phyloP scores from a whole-genome alignment of 306 rosid genomes.

The Malus asiatica region DNA sequence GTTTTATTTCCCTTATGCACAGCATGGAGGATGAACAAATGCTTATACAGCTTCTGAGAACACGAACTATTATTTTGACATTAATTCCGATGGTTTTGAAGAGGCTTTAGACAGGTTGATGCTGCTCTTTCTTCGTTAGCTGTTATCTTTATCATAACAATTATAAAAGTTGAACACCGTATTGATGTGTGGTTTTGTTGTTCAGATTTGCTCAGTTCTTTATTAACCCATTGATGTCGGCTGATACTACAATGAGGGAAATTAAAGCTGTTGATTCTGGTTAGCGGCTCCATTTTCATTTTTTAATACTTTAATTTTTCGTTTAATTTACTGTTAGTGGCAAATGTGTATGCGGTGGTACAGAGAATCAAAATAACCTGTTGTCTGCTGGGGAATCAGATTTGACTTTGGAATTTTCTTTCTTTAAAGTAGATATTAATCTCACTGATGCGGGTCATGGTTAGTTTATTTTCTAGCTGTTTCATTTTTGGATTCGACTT shows the following conservation, averaged over 20 bases:
- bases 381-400: constrained; percentile 73
- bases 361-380: constrained; percentile 90
- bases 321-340: neutral
- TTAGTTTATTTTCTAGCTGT: constrained; percentile 21
- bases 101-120: constrained; percentile 91
- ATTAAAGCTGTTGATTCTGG: constrained; percentile 99
- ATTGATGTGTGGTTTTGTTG: constrained; percentile 12
- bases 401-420: constrained; percentile 53
- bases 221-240: constrained; percentile 84
- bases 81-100: constrained; percentile 72
- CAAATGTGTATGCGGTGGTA: neutral
- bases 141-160: neutral
- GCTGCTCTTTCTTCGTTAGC: constrained; percentile 7
- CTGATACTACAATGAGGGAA: constrained; percentile 96
- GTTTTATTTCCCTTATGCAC: constrained; percentile 15
- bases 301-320: neutral
- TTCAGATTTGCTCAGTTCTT: constrained; percentile 91
- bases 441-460: constrained; percentile 95
- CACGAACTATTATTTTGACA: constrained; percentile 78
- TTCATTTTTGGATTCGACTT: neutral
- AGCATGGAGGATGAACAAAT: constrained; percentile 89
- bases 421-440: constrained; percentile 71
- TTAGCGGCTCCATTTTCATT: constrained; percentile 18
- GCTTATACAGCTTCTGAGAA: constrained; percentile 66
- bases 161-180: constrained; percentile 2